These are phyloP conservation scores for Candida tammaniensis DNA, from an alignment of 805 yeast species.

Conservation along the genomic window DNA sequence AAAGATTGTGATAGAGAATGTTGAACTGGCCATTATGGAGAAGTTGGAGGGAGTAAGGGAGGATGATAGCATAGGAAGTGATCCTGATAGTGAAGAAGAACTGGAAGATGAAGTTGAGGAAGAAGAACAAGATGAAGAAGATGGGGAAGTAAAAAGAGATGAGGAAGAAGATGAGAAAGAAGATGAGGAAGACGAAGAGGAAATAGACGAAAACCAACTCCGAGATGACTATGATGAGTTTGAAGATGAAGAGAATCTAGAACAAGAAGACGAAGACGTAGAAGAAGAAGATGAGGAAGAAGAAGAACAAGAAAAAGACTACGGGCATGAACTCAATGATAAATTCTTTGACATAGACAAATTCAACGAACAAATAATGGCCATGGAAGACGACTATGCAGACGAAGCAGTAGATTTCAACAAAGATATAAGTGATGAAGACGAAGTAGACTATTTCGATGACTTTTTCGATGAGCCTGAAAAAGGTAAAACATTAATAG, in stretches of 20 bases:
- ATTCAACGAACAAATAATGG: conserved; percentile 73
- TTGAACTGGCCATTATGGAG: conserved; percentile 59
- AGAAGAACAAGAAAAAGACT: conserved; percentile 11
- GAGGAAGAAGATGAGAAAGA: conserved; percentile 14
- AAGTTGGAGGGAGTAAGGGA: conserved; percentile 52
- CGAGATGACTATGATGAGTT: conserved; percentile 22
- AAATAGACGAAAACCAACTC: neutral
- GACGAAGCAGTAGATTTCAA: conserved; percentile 45
- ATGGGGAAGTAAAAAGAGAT: conserved; percentile 20
- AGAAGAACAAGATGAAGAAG: conserved; percentile 19
- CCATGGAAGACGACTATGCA: conserved; percentile 34
- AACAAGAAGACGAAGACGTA: conserved; percentile 14
- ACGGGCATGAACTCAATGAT: conserved; percentile 54
- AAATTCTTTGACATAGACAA: conserved; percentile 82
- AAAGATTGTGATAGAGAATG: conserved; percentile 77
- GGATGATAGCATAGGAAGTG: conserved; percentile 22
- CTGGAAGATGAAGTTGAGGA: conserved; percentile 18
- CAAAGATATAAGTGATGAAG: conserved; percentile 42
- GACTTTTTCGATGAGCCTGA: conserved; percentile 61
- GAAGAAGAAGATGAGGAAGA: conserved; percentile 18
- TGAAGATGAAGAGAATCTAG: conserved; percentile 25
- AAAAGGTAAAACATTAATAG: conserved; percentile 16
- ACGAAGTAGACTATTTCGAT: conserved; percentile 56
- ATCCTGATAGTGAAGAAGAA: conserved; percentile 17
- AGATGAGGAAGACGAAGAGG: conserved; percentile 2